Base-by-base conservation (phyloP, 306 rosid genomes). In the Corylus americana region DNA sequence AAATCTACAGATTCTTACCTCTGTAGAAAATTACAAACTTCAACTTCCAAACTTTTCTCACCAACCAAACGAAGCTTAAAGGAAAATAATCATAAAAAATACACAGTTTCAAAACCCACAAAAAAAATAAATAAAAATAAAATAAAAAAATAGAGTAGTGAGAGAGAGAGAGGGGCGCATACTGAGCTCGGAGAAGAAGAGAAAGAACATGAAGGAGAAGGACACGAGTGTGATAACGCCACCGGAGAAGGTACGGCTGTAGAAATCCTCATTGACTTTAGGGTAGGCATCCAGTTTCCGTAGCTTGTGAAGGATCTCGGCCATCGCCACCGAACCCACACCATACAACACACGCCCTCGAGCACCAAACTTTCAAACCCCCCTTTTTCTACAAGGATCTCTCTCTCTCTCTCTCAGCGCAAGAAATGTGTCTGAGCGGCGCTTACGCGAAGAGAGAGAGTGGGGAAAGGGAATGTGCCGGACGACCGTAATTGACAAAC, bases 281-380 rank as follows among this genome's bases (percentile, higher is more conserved):
- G 98, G 98, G 87, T 92, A 92, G 2, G 96, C 98, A 17, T 94
- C 98, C 84, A 94, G 87, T 84, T 88, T 89, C n/a, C 94, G 89
- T n/a, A 94, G 96, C 92, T 86, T 90, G 77, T 75, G 78, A 64
- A 94, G 78, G 74, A 90, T 31, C 35, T 61, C 78, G 29, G 88
- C 91, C 98, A 92, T 90, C 85, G 88, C 54, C 66, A 51, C 72
- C 74, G 55, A 51, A 80, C 42, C 70, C 76, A 67, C 55, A 39
- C 48, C 50, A 71, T 20, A 49, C n/a, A 44, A n/a, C 0, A 0
- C 12, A n/a, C 54, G 47, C 61, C 14, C 59, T 58, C 45, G 76
- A 85, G 78, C 78, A 14, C 66, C 79, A 54, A 76, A 44, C 63
- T 73, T 59, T 14, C 48, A 49, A 77, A 16, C n/a, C n/a, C 51